Conservation (phyloP, 2,329 filamentous ascomycete genomes). For the Conoideocrella luteorostrata region DNA sequence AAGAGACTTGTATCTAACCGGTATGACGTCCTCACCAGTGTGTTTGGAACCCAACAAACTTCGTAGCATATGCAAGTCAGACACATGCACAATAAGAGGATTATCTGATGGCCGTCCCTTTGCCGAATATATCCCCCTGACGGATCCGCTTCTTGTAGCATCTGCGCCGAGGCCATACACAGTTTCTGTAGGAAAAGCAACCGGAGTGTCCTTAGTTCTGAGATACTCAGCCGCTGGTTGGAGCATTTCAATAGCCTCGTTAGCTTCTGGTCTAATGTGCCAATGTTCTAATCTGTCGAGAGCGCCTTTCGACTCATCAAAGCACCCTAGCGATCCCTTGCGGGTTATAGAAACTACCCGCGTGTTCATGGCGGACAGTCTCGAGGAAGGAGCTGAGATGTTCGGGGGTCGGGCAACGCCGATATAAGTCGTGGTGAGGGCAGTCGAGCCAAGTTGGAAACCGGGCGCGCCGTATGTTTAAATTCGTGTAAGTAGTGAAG, state of each 20-base stretch:
- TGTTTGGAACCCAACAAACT: slow-evolving; percentile 41
- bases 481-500: too few relatives aligned
- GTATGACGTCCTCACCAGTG: slow-evolving; percentile 44
- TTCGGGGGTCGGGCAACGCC: slow-evolving; percentile 9
- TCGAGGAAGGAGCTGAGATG: not conserved
- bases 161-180: slow-evolving; percentile 97
- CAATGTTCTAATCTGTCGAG: slow-evolving; percentile 34
- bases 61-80: slow-evolving; percentile 71
- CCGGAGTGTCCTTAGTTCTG: slow-evolving; percentile 61
- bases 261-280: slow-evolving; percentile 28
- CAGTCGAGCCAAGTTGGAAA: slow-evolving; percentile 2
- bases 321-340: slow-evolving; percentile 27
- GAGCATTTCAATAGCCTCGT: slow-evolving; percentile 37
- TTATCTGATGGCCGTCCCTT: slow-evolving; percentile 92
- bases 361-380: slow-evolving; percentile 30
- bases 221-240: slow-evolving; percentile 61
- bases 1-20: slow-evolving; percentile 68
- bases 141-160: slow-evolving; percentile 76
- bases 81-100: slow-evolving; percentile 87
- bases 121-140: slow-evolving; percentile 84
- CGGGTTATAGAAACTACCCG: slow-evolving; percentile 30
- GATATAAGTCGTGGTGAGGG: slow-evolving; percentile 20
- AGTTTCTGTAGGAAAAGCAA: slow-evolving; percentile 95
- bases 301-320: slow-evolving; percentile 19
- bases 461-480: too few relatives aligned